Evolutionary conservation across 2,329 filamentous ascomycete genomes (phyloP), one percentile per base, ranked within the genome.

Genomic region (Trichocomaceae sp.): DNA sequence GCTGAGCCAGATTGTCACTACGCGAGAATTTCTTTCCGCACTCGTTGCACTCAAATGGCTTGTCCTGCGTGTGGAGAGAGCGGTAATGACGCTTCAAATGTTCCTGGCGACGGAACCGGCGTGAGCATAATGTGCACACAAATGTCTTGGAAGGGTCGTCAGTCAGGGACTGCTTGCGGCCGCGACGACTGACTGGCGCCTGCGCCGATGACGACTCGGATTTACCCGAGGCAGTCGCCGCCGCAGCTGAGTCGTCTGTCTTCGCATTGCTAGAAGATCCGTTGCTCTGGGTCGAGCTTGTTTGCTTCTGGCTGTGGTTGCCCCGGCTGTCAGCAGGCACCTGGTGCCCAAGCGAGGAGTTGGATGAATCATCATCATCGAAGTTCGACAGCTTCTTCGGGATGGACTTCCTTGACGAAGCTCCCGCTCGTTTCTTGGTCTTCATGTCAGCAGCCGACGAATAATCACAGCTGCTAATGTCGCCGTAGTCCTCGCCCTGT

Each of bases 1-100:
- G 93, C 76, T 99, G 93, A 22, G 90, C 88, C 15, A 99, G 83
- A 79, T 99, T 99, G 76, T 99, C 93, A 64, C 89, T 95, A 65
- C 93, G 87, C 19, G 92, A 97, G 77, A 97, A 99, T 79, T 95
- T 96, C 86, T 99, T 99, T 65, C 93, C 92, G 68, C 93, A 99
- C 77, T 99, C 92, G 62, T 85, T 83, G 80, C 93, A 99, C 77
- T 95, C 90, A 66, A 97, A 99, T 5, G 93, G 93, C 84, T 97
- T 99, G 71, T 97, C 93, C 69, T 95, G 87, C 1, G 93, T 99
- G 80, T 99, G 93, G 47, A 99, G 89, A 56, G 93, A 97, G 64
- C 93, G 86, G 80, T 96, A 96, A 79, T 99, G 93, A 60, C 93
- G 88, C 84, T 99, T 99, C 58, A 99, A 83, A 69, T 99, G 93